Percentiles rank a stretch among this genome's conserved stretches.
These are phyloP conservation scores for Kickxella alabastrina DNA, from an alignment of 192 early-diverging fungal genomes.

Conservation along the genomic window DNA sequence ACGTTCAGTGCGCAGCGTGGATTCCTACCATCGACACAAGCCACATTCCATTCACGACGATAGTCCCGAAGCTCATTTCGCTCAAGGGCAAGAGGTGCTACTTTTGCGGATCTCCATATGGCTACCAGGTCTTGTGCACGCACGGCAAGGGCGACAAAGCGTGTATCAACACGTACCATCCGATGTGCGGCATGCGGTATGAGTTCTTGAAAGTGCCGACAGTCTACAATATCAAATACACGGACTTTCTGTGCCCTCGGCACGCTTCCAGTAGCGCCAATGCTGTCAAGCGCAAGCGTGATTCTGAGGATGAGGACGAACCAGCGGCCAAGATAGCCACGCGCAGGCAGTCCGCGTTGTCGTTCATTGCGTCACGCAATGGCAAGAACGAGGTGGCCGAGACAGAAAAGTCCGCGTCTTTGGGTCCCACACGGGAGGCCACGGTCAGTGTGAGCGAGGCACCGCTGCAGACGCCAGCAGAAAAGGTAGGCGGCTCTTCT, in stretches of 20 bases:
- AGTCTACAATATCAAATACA: conserved; percentile 29
- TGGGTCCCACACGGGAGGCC: no score
- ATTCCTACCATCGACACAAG: conserved; percentile 32
- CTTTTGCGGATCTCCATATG: conserved; percentile 29
- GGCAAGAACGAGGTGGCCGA: not conserved
- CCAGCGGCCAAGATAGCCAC: not conserved
- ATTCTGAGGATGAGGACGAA: not conserved
- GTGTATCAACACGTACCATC: conserved; percentile 33
- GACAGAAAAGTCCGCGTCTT: no score
- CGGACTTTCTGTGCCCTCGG: conserved; percentile 16
- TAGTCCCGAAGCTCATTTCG: conserved; percentile 18
- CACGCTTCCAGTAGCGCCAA: conserved; percentile 9
- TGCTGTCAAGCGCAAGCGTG: conserved; percentile 13
- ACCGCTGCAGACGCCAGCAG: no score
- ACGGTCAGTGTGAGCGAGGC: no score
- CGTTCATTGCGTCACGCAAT: not conserved
- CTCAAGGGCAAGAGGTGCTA: conserved; percentile 12
- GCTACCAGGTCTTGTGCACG: conserved; percentile 33
- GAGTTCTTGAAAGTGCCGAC: conserved; percentile 20
- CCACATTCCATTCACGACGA: conserved; percentile 35
- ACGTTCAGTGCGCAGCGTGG: conserved; percentile 48
- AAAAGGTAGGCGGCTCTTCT: no score
- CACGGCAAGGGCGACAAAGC: conserved; percentile 6
- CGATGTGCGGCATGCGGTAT: conserved; percentile 46
- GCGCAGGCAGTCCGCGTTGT: conserved; percentile 18